phyloP scores from a whole-genome alignment of 352 stramenopile genomes.

The Pythium pyrilobum region DNA sequence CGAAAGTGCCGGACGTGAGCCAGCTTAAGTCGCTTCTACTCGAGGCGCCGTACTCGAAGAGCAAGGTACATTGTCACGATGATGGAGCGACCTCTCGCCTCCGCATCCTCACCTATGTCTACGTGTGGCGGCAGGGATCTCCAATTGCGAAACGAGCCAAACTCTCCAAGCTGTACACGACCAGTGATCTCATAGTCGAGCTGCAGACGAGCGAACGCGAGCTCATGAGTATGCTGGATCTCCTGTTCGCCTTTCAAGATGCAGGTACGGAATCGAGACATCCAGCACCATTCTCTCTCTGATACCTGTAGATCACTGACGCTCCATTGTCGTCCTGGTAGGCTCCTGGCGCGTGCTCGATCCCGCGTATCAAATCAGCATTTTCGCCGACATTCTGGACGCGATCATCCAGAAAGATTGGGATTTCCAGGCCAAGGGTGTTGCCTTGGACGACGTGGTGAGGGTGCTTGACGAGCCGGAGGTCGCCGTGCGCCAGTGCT shows the following conservation, averaged over 20 bases:
- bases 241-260: slow-evolving; percentile 69
- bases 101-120: too few species aligned
- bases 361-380: slow-evolving; percentile 40
- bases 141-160: slow-evolving; percentile 40
- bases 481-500: slow-evolving; percentile 65
- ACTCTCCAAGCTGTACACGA: slow-evolving; percentile 51
- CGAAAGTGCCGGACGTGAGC: slow-evolving; percentile 48
- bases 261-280: slow-evolving; percentile 20
- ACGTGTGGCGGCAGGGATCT: slow-evolving; percentile 5
- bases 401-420: slow-evolving; percentile 65
- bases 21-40: slow-evolving; percentile 60
- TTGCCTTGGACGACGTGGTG: slow-evolving; percentile 40
- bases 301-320: too few species aligned
- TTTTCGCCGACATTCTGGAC: slow-evolving; percentile 77
- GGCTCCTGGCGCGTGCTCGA: slow-evolving; percentile 58
- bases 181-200: slow-evolving; percentile 44
- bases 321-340: neutral
- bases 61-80: slow-evolving; percentile 1
- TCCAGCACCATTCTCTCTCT: neutral
- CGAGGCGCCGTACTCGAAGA: slow-evolving; percentile 49
- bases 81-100: too few species aligned
- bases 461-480: slow-evolving; percentile 29
- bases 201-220: slow-evolving; percentile 68
- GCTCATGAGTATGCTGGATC: slow-evolving; percentile 46
- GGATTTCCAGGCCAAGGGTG: slow-evolving; percentile 36